Base-by-base conservation (phyloP, 78 protist species). In the Salpingoeca rosetta region DNA sequence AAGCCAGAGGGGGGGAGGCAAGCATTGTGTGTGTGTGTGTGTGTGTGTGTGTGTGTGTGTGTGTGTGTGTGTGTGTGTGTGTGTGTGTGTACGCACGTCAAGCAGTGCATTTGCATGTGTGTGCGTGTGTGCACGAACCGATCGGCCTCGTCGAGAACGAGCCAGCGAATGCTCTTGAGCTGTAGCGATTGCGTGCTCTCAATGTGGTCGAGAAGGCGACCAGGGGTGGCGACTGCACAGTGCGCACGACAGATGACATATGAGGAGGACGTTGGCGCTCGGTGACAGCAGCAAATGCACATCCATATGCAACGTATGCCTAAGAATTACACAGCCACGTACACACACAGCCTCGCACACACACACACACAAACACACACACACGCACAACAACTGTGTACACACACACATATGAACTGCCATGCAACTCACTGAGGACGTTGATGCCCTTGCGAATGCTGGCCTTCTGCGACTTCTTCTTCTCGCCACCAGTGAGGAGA, bases 131-230 rank as follows among this genome's bases (percentile, higher is more conserved):
- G 38, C 25, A 76, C 22, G 41, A 85, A 35, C 28, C 93, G 88
- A 44, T 93, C 95, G n/a, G 96, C 94, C 83, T 93, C 96, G 84
- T 93, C 96, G 35, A 93, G 36, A 7, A 93, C 81, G 40, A 93
- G 1, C 43, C 2, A 43, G 2, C 43, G 78, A 25, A 91, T 17
- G 17, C 31, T 22, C 65, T 51, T 51, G 65, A 51, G 65, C 17
- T 51, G 65, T 51, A 51, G 65, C 65, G 65, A 7, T 17, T 51
- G 7, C 2, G 95, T 93, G 3, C 39, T 44, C 42, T 35, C 51
- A 36, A 91, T 75, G 57, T 94, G 96, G 85, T 94, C 92, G 22
- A 85, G 84, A 37, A 94, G 80, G 0, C 94, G 77, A 7, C 96
- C 96, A 0, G 93, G 91, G 22, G 96, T 94, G 22, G 94, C 77